Base-by-base conservation (phyloP, 73 alveolate species). In the Paramecium sonneborni region DNA sequence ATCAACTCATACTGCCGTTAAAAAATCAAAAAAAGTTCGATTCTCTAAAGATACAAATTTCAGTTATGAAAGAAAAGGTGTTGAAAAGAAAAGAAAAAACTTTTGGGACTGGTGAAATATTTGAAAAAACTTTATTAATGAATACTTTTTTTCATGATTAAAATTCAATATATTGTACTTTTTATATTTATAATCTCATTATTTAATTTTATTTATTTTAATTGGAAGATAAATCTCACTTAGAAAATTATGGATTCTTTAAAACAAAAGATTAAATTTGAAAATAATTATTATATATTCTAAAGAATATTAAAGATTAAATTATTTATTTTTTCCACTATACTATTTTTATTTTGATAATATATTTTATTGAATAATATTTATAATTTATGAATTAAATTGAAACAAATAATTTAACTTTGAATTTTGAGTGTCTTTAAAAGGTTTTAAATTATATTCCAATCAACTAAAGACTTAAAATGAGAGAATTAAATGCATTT, bases 21-120 rank as follows among this genome's bases (percentile, higher is more conserved):
- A 30, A 69, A 69, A 32, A 0, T 62, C 43, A 62, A 79, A 43
- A 34, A 79, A 44, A 43, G 74, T 79, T 3, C 56, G 74, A 9
- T 79, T 79, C 12, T 41, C 90, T 23, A 43, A 43, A 20, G 72
- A 79, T 20, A 79, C 76, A 0, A 79, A 79, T 79, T 79, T 79
- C 76, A 79, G 44, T 44, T 43, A 39, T 46, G 74, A 79, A 46
- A 38, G 90, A 23, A 79, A 79, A 79, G 55, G 74, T 10, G 20
- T 79, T 10, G 14, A 23, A 44, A 11, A 39, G 34, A 44, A 20
- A 43, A 79, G 9, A 56, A 79, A 79, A n/a, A 18, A 35, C 5
- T 79, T 32, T 72, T 72, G 86, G 86, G 86, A 72, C 35, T 72
- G 38, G 20, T 72, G 58, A 34, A 34, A 28, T 69, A 62, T 62